These are phyloP conservation scores for Penicillium fuscoglaucum DNA, from an alignment of 2,329 filamentous ascomycete genomes.

Conservation along the genomic window DNA sequence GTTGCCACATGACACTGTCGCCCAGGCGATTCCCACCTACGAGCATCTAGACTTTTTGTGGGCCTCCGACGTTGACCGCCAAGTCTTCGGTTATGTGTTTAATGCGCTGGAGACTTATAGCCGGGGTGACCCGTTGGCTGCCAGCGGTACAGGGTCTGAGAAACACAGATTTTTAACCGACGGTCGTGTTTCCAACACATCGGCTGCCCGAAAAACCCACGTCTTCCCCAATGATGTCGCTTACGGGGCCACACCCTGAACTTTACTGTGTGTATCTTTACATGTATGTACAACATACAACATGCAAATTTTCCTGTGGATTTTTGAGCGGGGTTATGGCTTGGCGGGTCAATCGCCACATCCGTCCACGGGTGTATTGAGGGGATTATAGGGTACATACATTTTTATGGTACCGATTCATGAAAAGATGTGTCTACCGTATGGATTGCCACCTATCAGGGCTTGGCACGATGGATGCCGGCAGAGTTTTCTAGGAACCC, in stretches of 20 bases:
- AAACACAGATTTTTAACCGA: constrained; percentile 5
- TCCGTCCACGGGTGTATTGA: neutral
- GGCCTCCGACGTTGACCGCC: constrained; percentile 78
- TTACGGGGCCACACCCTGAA: neutral
- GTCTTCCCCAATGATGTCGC: neutral
- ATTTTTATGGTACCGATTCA: neutral
- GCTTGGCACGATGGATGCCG: constrained; percentile 7
- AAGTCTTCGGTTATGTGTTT: constrained; percentile 90
- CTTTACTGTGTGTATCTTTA: neutral
- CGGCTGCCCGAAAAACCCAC: constrained; percentile 3
- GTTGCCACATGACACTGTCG: constrained; percentile 78
- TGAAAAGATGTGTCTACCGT: neutral
- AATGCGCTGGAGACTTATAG: constrained; percentile 74
- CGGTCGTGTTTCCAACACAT: constrained; percentile 20
- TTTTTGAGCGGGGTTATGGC: constrained; percentile 1
- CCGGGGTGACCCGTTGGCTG: neutral
- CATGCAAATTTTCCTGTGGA: neutral
- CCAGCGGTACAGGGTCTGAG: neutral
- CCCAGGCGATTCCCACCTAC: constrained; percentile 85
- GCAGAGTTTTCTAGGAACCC: neutral
- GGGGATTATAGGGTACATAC: neutral
- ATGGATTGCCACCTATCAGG: neutral
- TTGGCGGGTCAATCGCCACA: constrained; percentile 3
- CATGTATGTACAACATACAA: neutral
- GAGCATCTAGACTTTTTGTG: constrained; percentile 97